Evolutionary conservation across 2,329 filamentous ascomycete species (phyloP).

Genomic region (Endocalyx cinctus): DNA sequence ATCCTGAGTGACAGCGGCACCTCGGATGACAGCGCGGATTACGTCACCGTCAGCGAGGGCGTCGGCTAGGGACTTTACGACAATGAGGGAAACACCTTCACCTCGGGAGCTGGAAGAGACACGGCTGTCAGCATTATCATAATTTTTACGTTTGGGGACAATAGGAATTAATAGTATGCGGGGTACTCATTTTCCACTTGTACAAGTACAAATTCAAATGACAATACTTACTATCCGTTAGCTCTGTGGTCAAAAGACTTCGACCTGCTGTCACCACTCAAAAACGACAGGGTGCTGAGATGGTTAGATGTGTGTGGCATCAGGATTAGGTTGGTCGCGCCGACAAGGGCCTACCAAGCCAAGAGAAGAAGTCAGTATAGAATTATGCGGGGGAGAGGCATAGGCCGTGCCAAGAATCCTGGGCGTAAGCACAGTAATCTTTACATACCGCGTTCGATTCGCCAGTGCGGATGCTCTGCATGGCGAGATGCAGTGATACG

Average conservation of each 20-base stretch:
- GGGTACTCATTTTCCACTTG: too few relatives aligned
- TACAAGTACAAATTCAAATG: slow-evolving; percentile 1
- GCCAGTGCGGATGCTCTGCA: slow-evolving; percentile 30
- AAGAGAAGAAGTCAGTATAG: slow-evolving; percentile 4
- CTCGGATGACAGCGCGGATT: slow-evolving; percentile 34
- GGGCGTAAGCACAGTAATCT: neutral
- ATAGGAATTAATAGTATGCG: too few relatives aligned
- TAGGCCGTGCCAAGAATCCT: too few relatives aligned
- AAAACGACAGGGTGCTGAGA: slow-evolving; percentile 22
- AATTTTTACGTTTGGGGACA: too few relatives aligned
- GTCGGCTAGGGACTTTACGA: slow-evolving; percentile 43
- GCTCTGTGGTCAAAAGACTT: slow-evolving; percentile 24
- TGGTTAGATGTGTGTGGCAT: slow-evolving; percentile 26
- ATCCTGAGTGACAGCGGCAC: slow-evolving; percentile 37
- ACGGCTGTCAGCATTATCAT: too few relatives aligned
- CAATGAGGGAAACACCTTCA: slow-evolving; percentile 42
- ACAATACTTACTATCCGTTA: slow-evolving; percentile 18
- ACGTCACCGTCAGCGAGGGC: slow-evolving; percentile 42
- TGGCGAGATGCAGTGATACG: slow-evolving; percentile 33
- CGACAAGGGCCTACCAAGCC: slow-evolving; percentile 19
- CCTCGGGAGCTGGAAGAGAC: slow-evolving; percentile 37
- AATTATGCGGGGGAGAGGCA: too few relatives aligned
- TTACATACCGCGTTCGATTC: slow-evolving; percentile 24
- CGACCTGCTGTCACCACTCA: slow-evolving; percentile 22
- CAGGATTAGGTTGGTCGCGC: slow-evolving; percentile 23